A percentile compares a stretch with the other conserved stretches of the same genome.
Evolutionary conservation across 2,329 filamentous ascomycete species (phyloP).

Genomic region (Aspergillus terreus): DNA sequence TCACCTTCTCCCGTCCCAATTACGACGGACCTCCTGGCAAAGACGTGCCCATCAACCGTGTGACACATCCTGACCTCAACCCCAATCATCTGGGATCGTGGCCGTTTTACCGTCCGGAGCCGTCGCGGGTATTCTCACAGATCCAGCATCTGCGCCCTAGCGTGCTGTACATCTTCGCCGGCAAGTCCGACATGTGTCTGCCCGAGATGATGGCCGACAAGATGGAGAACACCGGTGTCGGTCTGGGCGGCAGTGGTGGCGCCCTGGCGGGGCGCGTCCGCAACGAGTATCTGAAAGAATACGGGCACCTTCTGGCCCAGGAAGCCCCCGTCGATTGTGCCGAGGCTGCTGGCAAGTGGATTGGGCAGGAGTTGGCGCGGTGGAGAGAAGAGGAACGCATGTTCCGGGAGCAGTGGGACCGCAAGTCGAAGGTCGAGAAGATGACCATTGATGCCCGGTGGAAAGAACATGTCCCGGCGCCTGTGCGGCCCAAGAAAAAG

Average conservation of each 20-base stretch:
- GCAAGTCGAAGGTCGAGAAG: slow-evolving; percentile 52
- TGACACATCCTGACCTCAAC: slow-evolving; percentile 46
- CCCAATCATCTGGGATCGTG: slow-evolving; percentile 24
- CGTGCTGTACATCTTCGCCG: slow-evolving; percentile 45
- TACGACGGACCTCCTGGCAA: slow-evolving; percentile 57
- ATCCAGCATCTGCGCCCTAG: slow-evolving; percentile 44
- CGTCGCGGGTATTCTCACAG: slow-evolving; percentile 33
- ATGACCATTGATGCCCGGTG: slow-evolving; percentile 55
- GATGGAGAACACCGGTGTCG: slow-evolving; percentile 36
- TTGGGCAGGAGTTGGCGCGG: slow-evolving; percentile 53
- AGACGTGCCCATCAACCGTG: slow-evolving; percentile 33
- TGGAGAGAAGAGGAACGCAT: slow-evolving; percentile 57
- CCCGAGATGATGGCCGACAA: slow-evolving; percentile 40
- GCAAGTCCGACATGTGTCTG: slow-evolving; percentile 39
- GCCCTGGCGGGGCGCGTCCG: slow-evolving; percentile 67
- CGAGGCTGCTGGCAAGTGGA: slow-evolving; percentile 54
- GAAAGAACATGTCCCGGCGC: slow-evolving; percentile 37
- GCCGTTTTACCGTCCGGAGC: slow-evolving; percentile 46
- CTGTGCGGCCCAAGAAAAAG: slow-evolving; percentile 28
- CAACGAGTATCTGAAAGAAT: slow-evolving; percentile 59
- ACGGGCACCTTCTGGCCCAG: slow-evolving; percentile 81
- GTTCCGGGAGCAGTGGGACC: slow-evolving; percentile 55
- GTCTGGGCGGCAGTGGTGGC: slow-evolving; percentile 44
- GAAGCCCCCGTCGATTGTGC: slow-evolving; percentile 69
- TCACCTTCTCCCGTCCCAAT: slow-evolving; percentile 47